Conservation (phyloP, 495 filamentous ascomycete genomes). For the Penicillium maclennaniae region DNA sequence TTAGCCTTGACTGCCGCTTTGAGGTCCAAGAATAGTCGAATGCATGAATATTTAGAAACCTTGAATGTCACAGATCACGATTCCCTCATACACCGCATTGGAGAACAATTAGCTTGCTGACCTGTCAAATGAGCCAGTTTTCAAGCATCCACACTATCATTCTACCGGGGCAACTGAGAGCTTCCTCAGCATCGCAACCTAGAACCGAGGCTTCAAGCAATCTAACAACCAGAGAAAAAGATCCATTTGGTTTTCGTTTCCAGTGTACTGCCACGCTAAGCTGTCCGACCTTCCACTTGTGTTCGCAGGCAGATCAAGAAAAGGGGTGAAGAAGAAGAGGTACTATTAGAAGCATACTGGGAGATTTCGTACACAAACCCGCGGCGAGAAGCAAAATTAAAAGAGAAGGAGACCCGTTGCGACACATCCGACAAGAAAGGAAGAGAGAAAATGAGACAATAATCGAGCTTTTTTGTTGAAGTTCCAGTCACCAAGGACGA, state of each 20-base stretch:
- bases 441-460: conserved; percentile 12
- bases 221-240: not conserved
- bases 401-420: conserved; percentile 15
- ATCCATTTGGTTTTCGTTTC: not conserved
- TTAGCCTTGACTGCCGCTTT: too few species aligned
- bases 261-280: not conserved
- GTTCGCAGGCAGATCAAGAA: conserved; percentile 1
- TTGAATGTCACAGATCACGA: too few species aligned
- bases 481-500: conserved; percentile 36
- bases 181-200: not conserved
- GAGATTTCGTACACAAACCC: conserved; percentile 23
- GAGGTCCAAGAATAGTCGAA: too few species aligned
- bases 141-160: not conserved
- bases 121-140: conserved; percentile 3
- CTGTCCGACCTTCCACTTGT: conserved; percentile 1
- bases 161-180: not conserved
- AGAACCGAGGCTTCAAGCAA: not conserved
- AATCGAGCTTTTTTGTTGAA: conserved; percentile 24
- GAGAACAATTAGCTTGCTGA: too few species aligned
- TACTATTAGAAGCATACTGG: conserved; percentile 27
- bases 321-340: conserved; percentile 1
- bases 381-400: conserved; percentile 17
- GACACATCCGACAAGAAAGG: conserved; percentile 12
- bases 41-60: too few species aligned
- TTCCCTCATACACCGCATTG: too few species aligned